Percentiles rank a stretch among this genome's conserved stretches.
Conservation (phyloP, 257 asterid genomes). For the Solanum corneliomulleri region DNA sequence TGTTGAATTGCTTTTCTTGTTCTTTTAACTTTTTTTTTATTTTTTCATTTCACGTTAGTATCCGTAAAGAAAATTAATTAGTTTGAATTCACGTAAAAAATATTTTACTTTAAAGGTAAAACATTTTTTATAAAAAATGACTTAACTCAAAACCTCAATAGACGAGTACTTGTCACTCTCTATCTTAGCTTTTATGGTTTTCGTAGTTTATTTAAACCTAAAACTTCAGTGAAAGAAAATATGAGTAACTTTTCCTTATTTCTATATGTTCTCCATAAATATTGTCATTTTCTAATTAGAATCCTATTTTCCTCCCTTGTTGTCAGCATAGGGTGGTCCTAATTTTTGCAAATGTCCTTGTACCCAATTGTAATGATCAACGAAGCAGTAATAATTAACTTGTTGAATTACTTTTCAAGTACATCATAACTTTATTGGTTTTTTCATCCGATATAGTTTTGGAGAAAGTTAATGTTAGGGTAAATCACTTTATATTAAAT, state of each 20-base stretch:
- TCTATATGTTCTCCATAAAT: background rate
- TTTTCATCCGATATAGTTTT: too few relatives aligned
- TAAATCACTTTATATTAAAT: background rate
- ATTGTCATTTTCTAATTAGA: background rate
- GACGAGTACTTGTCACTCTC: background rate
- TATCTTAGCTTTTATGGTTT: background rate
- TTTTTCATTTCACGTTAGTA: background rate
- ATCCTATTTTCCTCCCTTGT: background rate
- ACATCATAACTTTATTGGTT: background rate
- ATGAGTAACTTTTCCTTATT: background rate
- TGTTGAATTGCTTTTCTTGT: background rate
- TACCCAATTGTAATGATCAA: background rate
- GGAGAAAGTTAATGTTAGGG: too few relatives aligned
- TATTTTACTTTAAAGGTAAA: background rate
- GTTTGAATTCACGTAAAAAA: too few relatives aligned
- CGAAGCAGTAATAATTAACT: background rate
- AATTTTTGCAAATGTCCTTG: background rate
- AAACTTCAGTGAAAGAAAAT: background rate
- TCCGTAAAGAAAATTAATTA: too few relatives aligned
- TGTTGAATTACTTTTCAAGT: background rate
- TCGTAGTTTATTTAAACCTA: background rate
- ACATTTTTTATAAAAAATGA: accelerated
- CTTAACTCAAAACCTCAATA: background rate
- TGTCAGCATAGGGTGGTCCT: background rate
- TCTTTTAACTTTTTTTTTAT: background rate